Percentiles rank a stretch among this genome's conserved stretches.
These are phyloP conservation scores for Solanum hybrid DNA, from an alignment of 305 asterid genomes.

Conservation along the genomic window DNA sequence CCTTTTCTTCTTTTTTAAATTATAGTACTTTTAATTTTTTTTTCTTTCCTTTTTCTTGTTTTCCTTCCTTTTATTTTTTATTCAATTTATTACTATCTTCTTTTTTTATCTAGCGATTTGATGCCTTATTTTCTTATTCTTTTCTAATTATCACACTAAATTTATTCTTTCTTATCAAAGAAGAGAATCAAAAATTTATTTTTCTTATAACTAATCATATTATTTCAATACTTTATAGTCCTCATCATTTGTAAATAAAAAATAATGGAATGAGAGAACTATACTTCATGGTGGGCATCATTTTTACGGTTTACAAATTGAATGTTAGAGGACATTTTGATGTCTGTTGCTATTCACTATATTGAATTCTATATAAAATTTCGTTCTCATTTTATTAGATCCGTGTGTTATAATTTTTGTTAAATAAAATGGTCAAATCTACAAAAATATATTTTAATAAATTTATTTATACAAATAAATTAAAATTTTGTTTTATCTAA, in stretches of 20 bases:
- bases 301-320: not conserved
- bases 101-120: not conserved
- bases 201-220: not conserved
- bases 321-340: not conserved
- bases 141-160: not conserved
- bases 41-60: not conserved
- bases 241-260: not conserved
- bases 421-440: not conserved
- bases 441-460: not conserved
- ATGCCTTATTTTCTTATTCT: not conserved
- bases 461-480: not conserved
- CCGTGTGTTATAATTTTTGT: not conserved
- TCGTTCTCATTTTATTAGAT: not conserved
- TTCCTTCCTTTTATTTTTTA: not conserved
- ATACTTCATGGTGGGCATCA: not conserved
- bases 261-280: not conserved
- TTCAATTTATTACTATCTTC: not conserved
- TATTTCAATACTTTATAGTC: not conserved
- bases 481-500: not conserved
- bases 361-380: not conserved
- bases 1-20: not conserved
- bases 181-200: not conserved
- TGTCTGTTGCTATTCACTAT: not conserved
- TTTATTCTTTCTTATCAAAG: not conserved
- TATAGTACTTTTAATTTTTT: not conserved